Percentiles rank a stretch among this genome's conserved stretches.
These are phyloP conservation scores for Backusella mclennaniae DNA, from an alignment of 192 early-diverging fungal species.

Conservation along the genomic window DNA sequence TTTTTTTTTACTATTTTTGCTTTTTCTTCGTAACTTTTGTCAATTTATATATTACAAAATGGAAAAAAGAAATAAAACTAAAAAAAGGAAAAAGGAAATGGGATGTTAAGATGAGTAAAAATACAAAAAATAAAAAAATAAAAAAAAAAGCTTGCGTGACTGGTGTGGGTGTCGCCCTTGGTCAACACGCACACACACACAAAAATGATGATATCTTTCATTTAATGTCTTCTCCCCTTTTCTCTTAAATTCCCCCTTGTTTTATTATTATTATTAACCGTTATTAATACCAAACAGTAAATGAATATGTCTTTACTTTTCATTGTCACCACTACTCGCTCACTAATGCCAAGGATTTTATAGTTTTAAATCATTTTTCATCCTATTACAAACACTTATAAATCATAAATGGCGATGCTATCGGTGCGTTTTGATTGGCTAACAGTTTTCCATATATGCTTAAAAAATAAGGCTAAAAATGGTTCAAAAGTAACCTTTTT, in stretches of 20 bases:
- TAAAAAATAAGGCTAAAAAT: neutral
- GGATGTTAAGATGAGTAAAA: neutral
- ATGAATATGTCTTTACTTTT: neutral
- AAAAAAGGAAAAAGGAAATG: constrained; percentile 8
- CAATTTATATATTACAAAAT: constrained; percentile 9
- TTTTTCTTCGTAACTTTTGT: neutral
- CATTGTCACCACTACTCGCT: neutral
- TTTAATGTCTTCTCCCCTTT: neutral
- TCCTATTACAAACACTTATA: neutral
- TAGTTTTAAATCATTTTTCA: neutral
- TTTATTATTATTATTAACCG: neutral
- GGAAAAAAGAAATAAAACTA: constrained; percentile 1
- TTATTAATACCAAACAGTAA: neutral
- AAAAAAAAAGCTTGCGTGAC: constrained; percentile 2
- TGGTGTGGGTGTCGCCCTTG: neutral
- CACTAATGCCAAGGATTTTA: neutral
- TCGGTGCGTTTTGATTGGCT: neutral
- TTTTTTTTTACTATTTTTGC: neutral
- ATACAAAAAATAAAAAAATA: neutral
- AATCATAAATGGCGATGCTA: neutral
- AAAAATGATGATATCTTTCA: neutral
- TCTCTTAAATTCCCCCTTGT: neutral
- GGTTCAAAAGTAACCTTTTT: neutral
- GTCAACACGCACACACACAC: neutral
- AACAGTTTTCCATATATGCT: neutral